phyloP scores from a whole-genome alignment of 306 rosid species.

The Gleditsia sinensis region DNA sequence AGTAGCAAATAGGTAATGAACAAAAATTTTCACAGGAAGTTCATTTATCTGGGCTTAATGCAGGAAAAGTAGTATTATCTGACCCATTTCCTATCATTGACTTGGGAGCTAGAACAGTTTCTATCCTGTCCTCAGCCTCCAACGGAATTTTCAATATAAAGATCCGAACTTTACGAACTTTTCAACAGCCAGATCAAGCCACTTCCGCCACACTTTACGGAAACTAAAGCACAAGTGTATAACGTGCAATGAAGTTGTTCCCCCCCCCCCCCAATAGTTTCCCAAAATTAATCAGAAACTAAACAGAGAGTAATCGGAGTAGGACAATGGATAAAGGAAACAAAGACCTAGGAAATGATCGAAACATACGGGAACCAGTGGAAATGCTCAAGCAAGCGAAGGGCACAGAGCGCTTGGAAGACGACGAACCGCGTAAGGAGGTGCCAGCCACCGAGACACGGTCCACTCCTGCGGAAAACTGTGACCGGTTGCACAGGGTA shows the following conservation, averaged over 20 bases:
- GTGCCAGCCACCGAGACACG: slow-evolving; percentile 56
- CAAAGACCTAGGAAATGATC: not conserved
- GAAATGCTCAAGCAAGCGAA: slow-evolving; percentile 73
- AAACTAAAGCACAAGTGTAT: no score
- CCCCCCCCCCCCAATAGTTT: not conserved
- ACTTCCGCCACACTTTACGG: not conserved
- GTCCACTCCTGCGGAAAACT: slow-evolving; percentile 54
- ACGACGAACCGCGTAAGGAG: slow-evolving; percentile 51
- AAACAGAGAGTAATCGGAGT: not conserved
- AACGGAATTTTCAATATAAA: not conserved
- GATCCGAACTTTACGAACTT: not conserved
- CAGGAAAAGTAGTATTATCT: not conserved
- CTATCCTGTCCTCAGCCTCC: not conserved
- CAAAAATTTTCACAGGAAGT: not conserved
- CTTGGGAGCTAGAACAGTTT: not conserved
- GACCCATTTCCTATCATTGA: not conserved
- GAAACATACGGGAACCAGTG: slow-evolving; percentile 53
- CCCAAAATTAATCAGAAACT: not conserved
- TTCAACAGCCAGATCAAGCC: not conserved
- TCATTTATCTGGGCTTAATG: not conserved
- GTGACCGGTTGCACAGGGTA: slow-evolving; percentile 43
- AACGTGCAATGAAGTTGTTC: not conserved
- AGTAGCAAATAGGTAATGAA: not conserved
- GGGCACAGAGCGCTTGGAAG: slow-evolving; percentile 56
- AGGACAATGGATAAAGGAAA: not conserved